Evolutionary conservation across 371 early-diverging fungal genomes (phyloP), one percentile per base, ranked within the genome.

Genomic region (Mucor indicus): DNA sequence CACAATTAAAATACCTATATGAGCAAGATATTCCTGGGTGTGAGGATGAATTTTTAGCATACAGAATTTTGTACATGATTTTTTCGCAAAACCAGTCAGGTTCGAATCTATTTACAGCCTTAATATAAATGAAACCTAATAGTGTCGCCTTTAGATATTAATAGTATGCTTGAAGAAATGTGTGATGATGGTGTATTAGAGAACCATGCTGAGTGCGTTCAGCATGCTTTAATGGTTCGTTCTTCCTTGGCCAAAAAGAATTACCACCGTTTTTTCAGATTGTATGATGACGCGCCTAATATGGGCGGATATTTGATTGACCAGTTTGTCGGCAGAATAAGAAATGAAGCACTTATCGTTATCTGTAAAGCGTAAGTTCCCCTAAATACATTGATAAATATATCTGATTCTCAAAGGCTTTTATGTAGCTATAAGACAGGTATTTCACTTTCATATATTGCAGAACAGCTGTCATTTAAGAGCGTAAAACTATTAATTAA

Each of bases 1-100:
- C 92, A 2, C 95, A 96, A 64, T 67, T 98, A 29, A 92, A 89
- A 53, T 80, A 86, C 32, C 72, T 98, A n/a, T 96, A 95, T 55
- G 65, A 75, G 29, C 62, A 80, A 38, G 80, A 80, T 21, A 67
- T 90, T 15, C 60, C 70, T 9, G 93, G 89, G 15, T 77, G 83
- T 55, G 70, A 71, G 13, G 82, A 81, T 62, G 98, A 98, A 60
- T 98, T 96, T 61, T 70, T 81, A 16, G 93, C 92, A 8, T 98
- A 98, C 67, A 68, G 95, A 15, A 86, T 98, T 15, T 62, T 98
- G 16, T 98, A 98, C 65, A 78, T 87, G 50, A 47, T 96, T 21
- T 85, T 89, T 60, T 91, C 95, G 17, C 77, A 81, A 48, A 94
- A 94, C 55, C 79, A 83, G 44, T 81, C 86, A 57, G 92, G 90